Evolutionary conservation across 2,329 filamentous ascomycete species (phyloP), one percentile per base, ranked within the genome.

Genomic region (Cladosporium austrohemisphaericum): DNA sequence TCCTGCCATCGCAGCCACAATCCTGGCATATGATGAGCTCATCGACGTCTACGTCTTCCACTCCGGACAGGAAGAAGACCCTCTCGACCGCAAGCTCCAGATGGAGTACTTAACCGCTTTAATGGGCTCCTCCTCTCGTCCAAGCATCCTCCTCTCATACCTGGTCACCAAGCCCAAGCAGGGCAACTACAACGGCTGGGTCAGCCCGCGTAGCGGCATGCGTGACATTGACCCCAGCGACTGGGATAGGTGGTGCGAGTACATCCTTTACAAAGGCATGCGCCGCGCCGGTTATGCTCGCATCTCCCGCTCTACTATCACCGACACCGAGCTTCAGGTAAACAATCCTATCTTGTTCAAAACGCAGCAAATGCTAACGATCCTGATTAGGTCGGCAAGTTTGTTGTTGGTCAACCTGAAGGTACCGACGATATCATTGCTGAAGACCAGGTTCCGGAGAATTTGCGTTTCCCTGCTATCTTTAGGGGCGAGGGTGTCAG

Each of bases 231-330:
- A 98, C 63, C 80, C 84, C 0, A 84, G 77, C 3, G 93, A 98
- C 67, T 95, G 90, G 90, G 93, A 98, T 68, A 78, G 93, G 49
- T 98, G 93, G 93, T 98, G 93, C 74, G 92, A 98, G 74, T 98
- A 98, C 69, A 96, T 98, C 57, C 74, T 98, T 20, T 98, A 89
- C 77, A 96, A 96, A 76, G 84, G 84, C 10, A 71, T 98, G 54
- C 85, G 84, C 69, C 80, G 92, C 54, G 85, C 86, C 0, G 92
- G 89, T 1, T 98, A 98, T 66, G 93, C 93, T 3, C 77, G 93
- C 47, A 85, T 98, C 45, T 92, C 86, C 61, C 79, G 93, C 60
- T 84, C 84, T 59, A 94, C 88, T 1, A 97, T 98, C 59, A 98
- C 93, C 10, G 93, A 98, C 66, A 98, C 93, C 2, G 93, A 98